Base-by-base conservation (phyloP, 2,329 filamentous ascomycete genomes). In the Pseudogymnoascus sp. region DNA sequence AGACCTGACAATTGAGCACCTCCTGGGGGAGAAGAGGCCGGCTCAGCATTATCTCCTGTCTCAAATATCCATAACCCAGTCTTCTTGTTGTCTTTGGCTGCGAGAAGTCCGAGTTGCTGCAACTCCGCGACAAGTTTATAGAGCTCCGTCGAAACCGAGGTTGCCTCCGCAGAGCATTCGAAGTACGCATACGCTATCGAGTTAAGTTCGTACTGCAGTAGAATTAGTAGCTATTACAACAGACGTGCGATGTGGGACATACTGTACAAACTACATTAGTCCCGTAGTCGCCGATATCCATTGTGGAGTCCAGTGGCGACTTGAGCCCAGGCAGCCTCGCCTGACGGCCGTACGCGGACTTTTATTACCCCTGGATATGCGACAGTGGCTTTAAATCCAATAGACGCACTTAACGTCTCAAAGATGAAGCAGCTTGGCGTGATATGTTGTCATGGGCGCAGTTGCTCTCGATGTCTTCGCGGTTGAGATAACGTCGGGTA, bases 201-300 rank as follows among this genome's bases (percentile, higher is more conserved):
- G 57, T 68, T 64, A 62, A 70, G 70, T 59, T 69, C 68, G 62
- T 68, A 70, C 71, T 73, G 28, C 18, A 25, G 43, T 36, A 30
- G 22, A 41, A n/a, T 62, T 11, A 61, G 35, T 36, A 28, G 6
- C 54, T 4, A 57, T 28, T 50, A 16, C 6, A 11, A 11, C 22
- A 38, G 4, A 22, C 30, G 38, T n/a, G 22, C 16, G 28, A 65
- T 66, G 64, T 57, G 22, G 7, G n/a, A 61, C 64, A n/a, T 64
- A 73, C 71, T 66, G 67, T 70, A 60, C 66, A 70, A 64, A 73
- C 64, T 61, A 72, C 68, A 67, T 73, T 73, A 30, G 71, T 72
- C 47, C 63, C 62, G 62, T 70, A 72, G 47, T 73, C 71, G 25
- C 70, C 68, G 61, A 66, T 67, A 62, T 73, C 71, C 71, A 73